A percentile compares a stretch with the other conserved stretches of the same genome.
phyloP scores from a whole-genome alignment of 2,329 filamentous ascomycete species.

The Plectosphaerella cucumerina region DNA sequence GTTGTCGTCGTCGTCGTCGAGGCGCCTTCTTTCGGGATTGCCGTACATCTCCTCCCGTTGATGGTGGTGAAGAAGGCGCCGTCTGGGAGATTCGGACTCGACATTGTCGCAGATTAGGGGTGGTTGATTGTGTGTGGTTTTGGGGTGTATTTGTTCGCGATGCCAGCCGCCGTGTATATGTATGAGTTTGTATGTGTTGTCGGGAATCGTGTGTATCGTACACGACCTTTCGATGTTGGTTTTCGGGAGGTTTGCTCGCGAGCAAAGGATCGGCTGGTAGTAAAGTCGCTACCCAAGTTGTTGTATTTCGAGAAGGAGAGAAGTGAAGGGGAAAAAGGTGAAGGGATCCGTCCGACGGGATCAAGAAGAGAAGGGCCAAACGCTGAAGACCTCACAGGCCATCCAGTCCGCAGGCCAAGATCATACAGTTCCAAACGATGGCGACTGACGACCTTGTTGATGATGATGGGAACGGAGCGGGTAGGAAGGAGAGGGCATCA shows the following conservation, averaged over 20 bases:
- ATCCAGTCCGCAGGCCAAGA: constrained; percentile 1
- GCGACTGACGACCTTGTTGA: not conserved
- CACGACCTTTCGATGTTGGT: not conserved
- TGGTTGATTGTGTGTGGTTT: not conserved
- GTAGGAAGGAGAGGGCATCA: not conserved
- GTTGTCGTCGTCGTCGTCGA: constrained; percentile 5
- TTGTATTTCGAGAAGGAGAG: not conserved
- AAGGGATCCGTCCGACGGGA: not conserved
- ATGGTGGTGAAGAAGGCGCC: constrained; percentile 46
- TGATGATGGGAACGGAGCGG: not conserved
- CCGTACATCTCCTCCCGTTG: constrained; percentile 49
- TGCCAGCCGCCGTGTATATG: constrained; percentile 32
- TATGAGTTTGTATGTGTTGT: not conserved
- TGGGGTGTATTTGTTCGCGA: constrained; percentile 28
- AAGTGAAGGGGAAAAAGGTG: not conserved
- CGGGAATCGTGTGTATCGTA: not conserved
- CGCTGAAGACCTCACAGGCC: constrained; percentile 1
- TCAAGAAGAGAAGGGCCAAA: not conserved
- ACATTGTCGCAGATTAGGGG: constrained; percentile 29
- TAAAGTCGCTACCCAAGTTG: not conserved
- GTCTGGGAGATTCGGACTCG: constrained; percentile 35
- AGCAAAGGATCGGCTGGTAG: not conserved
- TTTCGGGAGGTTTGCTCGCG: not conserved
- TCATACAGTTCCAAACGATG: constrained; percentile 2
- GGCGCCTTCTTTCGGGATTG: constrained; percentile 34